Evolutionary conservation across 305 asterid species (phyloP), one percentile per base, ranked within the genome.

Genomic region (Lippia alba): DNA sequence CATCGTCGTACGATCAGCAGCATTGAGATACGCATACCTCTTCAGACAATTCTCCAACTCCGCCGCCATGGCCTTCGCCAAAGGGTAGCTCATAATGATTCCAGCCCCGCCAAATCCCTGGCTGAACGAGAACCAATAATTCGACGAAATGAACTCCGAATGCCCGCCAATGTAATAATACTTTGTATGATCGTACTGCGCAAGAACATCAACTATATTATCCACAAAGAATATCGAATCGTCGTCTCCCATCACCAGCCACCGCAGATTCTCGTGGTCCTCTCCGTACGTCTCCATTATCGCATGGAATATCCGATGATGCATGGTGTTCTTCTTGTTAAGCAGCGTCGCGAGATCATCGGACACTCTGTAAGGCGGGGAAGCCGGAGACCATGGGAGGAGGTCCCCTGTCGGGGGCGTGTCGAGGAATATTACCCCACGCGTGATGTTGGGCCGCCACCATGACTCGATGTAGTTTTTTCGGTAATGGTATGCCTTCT

Each of bases 401-500:
- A 88, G 82, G 8, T 61, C 74, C 9, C 69, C 67, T 3, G 71
- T 40, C 1, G 94, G 96, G 51, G 78, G 20, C 7, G 3, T 46
- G 17, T 87, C 94, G 0, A 89, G 80, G 41, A 73, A 80, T 2
- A 89, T 58, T 24, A 66, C 74, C 0, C 96, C 94, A 3, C 82
- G 73, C 0, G 88, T 87, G 4, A 20, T 48, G 46, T 80, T 80
- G 3, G 93, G 87, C 0, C 90, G 68, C 93, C 93, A 85, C 96
- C 96, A 89, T 16, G 93, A 78, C 61, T 87, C 84, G 0, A 78
- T 74, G 74, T 87, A 85, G 3, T 69, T 40, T 41, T 77, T 81
- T 6, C 89, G 51, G 33, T 79, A 65, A 4, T 73, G 81, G 85
- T 91, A 89, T 0, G 86, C 84, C 4, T 78, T 59, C 12, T 67